Base-by-base conservation (phyloP, 208 protist genomes). In the Trypanosomatidae sp. region DNA sequence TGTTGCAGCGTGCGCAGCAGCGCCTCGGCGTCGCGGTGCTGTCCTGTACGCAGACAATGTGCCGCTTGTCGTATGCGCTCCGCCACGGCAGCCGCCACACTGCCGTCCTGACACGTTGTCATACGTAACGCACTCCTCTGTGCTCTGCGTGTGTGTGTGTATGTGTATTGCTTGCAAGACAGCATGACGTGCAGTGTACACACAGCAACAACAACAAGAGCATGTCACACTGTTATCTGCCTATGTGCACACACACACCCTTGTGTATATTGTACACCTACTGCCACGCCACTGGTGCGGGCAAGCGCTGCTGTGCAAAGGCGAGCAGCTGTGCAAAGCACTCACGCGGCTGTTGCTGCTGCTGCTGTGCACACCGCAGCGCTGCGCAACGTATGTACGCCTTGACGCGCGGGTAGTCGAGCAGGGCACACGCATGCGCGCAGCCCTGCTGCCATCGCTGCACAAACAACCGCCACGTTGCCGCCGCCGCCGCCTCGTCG, bases 371-470 rank as follows among this genome's bases (percentile, higher is more conserved):
- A n/a, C n/a, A n/a, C n/a, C n/a, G n/a, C n/a, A n/a, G n/a, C 16
- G 58, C 11, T 2, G 63, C 68, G 19, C 68, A 68, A 6, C 72
- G 64, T 8, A 87, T 40, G 43, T 71, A 71, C 32, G 62, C 63
- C 48, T 74, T 82, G 15, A 77, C 53, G 22, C 59, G 50, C 6
- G 60, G 53, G 37, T 71, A 79, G 61, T 87, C 66, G 0, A 56
- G 30, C 5, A 46, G 38, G n/a, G 32, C 35, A 37, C 61, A 64
- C 8, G 62, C 71, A 1, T 20, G 16, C 22, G 32, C 27, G 24
- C 62, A 66, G 32, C 51, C 56, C n/a, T 50, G 11, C 21, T 59
- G 53, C 72, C 76, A 86, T 1, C 46, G 28, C 18, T 18, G 21
- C 24, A 63, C 33, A 47, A 50, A 59, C 22, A 10, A 43, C n/a